Base-by-base conservation (phyloP, 257 asterid species). In the Solanum ossicruentum region DNA sequence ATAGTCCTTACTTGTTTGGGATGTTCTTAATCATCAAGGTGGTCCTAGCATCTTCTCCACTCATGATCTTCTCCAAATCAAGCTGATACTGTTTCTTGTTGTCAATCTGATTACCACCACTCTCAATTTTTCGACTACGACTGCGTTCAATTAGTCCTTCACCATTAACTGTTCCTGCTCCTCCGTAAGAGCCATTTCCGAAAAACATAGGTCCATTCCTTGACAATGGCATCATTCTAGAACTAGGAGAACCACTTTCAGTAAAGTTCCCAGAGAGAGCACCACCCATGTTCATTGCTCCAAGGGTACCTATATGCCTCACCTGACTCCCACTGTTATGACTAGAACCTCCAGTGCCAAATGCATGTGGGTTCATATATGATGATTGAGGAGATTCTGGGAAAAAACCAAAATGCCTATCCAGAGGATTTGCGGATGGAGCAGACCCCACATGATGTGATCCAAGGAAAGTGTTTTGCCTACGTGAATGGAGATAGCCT, bases 1-100 rank as follows among this genome's bases (percentile, higher is more conserved):
- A 55, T 13, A 12, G 47, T 61, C 55, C 97, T 92, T 92, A 96
- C 99, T 95, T 96, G 95, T 96, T 96, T 9, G 99, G 99, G 61
- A 96, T 96, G 94, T 96, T 96, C 83, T 95, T 96, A 67, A 95
- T 93, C 98, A 96, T 96, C 92, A 96, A 89, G 20, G 99, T 96
- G 73, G 99, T 96, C 91, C 99, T 91, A 78, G 84, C 84, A 89
- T 96, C 99, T 87, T 91, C 99, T 73, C 98, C 96, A 60, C 88
- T 92, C 15, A 86, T 81, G 79, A 96, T 96, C 89, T 91, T 96
- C 84, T 95, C 98, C 95, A 96, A 89, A 89, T 96, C 98, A 87
- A 96, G 98, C 87, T 92, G 98, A 91, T 92, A 97, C 67, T 93
- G 99, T 83, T 89, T 93, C 87, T 95, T 96, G 91, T 93, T 92